Evolutionary conservation across 495 filamentous ascomycete genomes (phyloP).

Genomic region (Xylaria scruposa): DNA sequence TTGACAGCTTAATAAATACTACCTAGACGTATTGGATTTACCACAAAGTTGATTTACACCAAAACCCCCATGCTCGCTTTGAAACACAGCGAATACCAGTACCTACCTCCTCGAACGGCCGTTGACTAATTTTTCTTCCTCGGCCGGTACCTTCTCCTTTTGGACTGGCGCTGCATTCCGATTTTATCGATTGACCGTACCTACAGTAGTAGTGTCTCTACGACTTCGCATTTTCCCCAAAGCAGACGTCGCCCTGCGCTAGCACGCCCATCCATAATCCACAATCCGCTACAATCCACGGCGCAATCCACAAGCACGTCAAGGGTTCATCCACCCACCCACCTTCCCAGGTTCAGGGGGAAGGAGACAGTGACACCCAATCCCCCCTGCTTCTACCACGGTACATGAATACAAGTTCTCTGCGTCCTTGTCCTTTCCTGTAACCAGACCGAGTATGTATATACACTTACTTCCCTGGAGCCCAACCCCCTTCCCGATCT

Average conservation of each 20-base stretch:
- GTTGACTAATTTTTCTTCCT: conserved; percentile 22
- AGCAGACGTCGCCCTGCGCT: conserved; percentile 22
- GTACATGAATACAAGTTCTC: conserved; percentile 32
- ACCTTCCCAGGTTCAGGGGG: conserved; percentile 44
- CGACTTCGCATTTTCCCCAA: conserved; percentile 11
- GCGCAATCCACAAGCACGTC: conserved; percentile 12
- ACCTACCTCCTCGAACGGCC: conserved; percentile 2
- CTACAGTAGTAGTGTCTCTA: conserved; percentile 8
- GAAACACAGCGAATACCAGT: conserved; percentile 34
- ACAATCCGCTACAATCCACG: conserved; percentile 19
- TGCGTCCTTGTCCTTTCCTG: conserved; percentile 14
- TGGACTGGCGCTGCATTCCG: conserved; percentile 9
- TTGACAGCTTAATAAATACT: background rate
- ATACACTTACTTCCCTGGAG: background rate
- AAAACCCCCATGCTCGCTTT: conserved; percentile 35
- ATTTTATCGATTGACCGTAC: conserved; percentile 21
- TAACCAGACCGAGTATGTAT: conserved; percentile 19
- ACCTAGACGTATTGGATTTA: too few species aligned
- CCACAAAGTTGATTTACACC: conserved; percentile 1
- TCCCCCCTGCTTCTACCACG: conserved; percentile 11
- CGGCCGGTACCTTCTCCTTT: conserved; percentile 23
- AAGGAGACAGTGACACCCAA: conserved; percentile 14
- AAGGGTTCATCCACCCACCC: conserved; percentile 37
- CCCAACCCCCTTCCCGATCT: conserved; percentile 20
- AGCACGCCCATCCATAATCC: conserved; percentile 10